Base-by-base conservation (phyloP, 1,284 basidiomycete species). In the Sporisorium exsertum region DNA sequence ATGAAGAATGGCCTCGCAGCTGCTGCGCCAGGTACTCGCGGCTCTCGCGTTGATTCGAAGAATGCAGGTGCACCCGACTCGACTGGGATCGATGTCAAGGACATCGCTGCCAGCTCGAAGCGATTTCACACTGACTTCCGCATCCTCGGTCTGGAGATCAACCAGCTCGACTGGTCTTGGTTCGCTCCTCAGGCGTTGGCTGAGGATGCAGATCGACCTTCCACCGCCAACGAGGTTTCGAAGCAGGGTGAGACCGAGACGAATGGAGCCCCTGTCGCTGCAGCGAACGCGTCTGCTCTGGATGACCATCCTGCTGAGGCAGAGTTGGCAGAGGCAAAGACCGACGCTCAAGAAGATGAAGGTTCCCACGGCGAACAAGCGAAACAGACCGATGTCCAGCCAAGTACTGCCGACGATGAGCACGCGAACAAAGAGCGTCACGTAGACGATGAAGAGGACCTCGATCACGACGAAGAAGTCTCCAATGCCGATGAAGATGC, bases 161-260 rank as follows among this genome's bases (percentile, higher is more conserved):
- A 74, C 18, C 67, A 65, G 40, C 64, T 81, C 18, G 62, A 65
- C 16, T 81, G 80, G 80, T 61, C 60, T n/a, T 81, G 80, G 79
- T 62, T 40, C 15, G 58, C 57, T 15, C 20, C 53, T 32, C 46
- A 57, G 26, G 62, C 62, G 9, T 37, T 63, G 8, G 40, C 52
- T 16, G 57, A 60, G 20, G 52, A 33, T 33, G 32, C 26, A 20
- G 22, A 27, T 37, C 42, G 46, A 15, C 35, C 15, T 27, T 3
- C 35, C 13, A 43, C 50, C 5, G 0, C 51, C 7, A 55, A 40
- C n/a, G 13, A 55, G 54, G 56, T 27, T 9, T 10, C 35, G 32
- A 56, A 47, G 10, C 35, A 58, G 42, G 50, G n/a, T 42, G 61
- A 55, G 15, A 29, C 16, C 4, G 50, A 50, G n/a, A 9, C 56